Base-by-base conservation (phyloP, 73 alveolate species). In the Stentor roeselii region DNA sequence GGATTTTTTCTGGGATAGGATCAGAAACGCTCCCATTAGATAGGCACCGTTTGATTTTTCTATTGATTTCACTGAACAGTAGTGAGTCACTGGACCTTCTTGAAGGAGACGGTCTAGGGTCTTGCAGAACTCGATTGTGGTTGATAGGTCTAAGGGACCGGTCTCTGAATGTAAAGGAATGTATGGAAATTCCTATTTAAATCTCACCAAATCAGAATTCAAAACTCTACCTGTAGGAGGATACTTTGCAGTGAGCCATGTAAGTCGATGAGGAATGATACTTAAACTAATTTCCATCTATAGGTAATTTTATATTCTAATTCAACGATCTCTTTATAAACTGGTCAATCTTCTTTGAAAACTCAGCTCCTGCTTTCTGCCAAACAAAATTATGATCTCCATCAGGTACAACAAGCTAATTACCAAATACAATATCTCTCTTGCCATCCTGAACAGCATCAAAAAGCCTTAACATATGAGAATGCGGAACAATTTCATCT, bases 21-120 rank as follows among this genome's bases (percentile, higher is more conserved):
- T 87, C 93, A 87, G 86, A 85, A 86, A 94, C 42, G 94, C 90
- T 1, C 98, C 95, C 93, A 94, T 94, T 39, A 94, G 77, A 77
- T 78, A 82, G 40, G 86, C 90, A 3, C 75, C 91, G 39, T 86
- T 85, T 59, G 88, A 67, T 38, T 75, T 83, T 21, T 77, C 59
- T 3, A 36, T 36, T 37, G 82, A 36, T 38, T 82, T 86, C 59
- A 78, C 60, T 30, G 87, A 41, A 2, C 87, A 74, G 59, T 86
- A 82, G 42, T 86, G 91, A 14, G 30, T 60, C 11, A 82, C 82
- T 86, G n/a, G 41, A 40, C 80, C 80, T 67, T 67, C 80, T 30
- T 27, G 11, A 27, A 67, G 41, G 42, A 67, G 21, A 21, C 41
- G 21, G 15, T 67, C 80, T 21, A 67, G 27, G 80, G 80, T 67